phyloP scores from a whole-genome alignment of 2,329 filamentous ascomycete species.

The Fonsecaea multimorphosa region DNA sequence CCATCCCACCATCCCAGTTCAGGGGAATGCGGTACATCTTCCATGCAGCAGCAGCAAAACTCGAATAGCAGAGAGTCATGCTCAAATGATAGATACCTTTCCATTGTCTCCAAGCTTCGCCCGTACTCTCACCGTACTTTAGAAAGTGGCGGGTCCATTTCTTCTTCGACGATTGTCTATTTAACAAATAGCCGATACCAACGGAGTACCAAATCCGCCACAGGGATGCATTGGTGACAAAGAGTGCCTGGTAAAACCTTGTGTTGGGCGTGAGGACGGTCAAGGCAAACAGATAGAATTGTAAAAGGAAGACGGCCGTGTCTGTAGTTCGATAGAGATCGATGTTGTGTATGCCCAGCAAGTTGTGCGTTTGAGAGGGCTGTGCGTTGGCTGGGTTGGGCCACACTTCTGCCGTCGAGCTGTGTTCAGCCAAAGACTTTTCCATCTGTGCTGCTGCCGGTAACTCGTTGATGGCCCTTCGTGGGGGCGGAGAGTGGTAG shows the following conservation, averaged over 20 bases:
- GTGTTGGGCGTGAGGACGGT: constrained; percentile 80
- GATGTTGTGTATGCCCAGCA: constrained; percentile 81
- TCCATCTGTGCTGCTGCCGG: constrained; percentile 45
- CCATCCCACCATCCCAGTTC: constrained; percentile 86
- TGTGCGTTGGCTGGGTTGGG: constrained; percentile 47
- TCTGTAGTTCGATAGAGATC: constrained; percentile 90
- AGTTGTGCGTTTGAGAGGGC: constrained; percentile 76
- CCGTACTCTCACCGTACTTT: constrained; percentile 88
- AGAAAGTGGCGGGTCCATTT: constrained; percentile 97
- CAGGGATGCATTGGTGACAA: constrained; percentile 76
- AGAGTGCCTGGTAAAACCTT: constrained; percentile 74
- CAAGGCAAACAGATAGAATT: constrained; percentile 75
- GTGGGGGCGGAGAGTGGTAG: constrained; percentile 86
- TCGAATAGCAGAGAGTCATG: constrained; percentile 86
- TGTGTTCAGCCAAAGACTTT: constrained; percentile 48
- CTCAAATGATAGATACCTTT: constrained; percentile 94
- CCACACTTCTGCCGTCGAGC: constrained; percentile 35
- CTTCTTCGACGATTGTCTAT: constrained; percentile 86
- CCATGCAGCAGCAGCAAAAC: constrained; percentile 89
- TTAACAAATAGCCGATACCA: constrained; percentile 83
- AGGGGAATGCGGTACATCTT: constrained; percentile 91
- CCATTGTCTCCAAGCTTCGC: constrained; percentile 97
- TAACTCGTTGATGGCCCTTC: constrained; percentile 44
- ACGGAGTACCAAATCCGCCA: constrained; percentile 94
- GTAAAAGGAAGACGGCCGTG: constrained; percentile 76